Percentiles rank a stretch among this genome's conserved stretches.
phyloP scores from a whole-genome alignment of 179 eudicot species.

The Carnegiea gigantea region DNA sequence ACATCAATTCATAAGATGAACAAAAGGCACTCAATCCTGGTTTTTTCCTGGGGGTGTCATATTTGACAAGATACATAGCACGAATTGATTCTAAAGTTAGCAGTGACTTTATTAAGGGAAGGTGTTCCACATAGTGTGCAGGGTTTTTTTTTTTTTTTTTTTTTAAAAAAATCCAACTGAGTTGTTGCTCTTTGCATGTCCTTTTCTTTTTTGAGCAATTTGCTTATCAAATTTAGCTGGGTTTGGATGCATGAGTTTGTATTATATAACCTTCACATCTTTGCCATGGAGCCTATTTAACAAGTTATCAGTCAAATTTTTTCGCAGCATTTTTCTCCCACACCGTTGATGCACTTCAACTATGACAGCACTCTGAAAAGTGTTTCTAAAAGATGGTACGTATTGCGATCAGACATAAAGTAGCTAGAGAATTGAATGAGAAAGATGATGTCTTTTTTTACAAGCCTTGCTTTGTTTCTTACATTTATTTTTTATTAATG shows the following conservation, averaged over 20 bases:
- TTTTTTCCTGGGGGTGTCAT: too few species aligned
- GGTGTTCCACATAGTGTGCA: too few species aligned
- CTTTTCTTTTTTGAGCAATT: background rate
- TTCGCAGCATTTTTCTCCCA: background rate
- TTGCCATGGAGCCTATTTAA: background rate
- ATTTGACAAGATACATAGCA: too few species aligned
- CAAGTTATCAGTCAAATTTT: background rate
- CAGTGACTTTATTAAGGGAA: too few species aligned
- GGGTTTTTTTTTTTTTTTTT: too few species aligned
- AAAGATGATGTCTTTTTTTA: background rate
- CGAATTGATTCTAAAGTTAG: too few species aligned
- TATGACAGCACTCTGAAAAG: background rate
- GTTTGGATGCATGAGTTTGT: background rate
- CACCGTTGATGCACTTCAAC: slow-evolving; percentile 10
- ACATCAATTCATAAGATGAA: too few species aligned
- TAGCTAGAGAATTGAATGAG: background rate
- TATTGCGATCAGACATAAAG: background rate
- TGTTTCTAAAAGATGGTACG: too few species aligned
- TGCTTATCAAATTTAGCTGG: background rate
- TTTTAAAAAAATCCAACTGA: too few species aligned
- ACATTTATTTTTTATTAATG: background rate
- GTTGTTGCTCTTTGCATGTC: background rate
- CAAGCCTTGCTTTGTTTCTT: background rate
- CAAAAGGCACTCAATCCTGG: too few species aligned
- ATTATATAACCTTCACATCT: slow-evolving; percentile 2